These are phyloP conservation scores for Cladorrhinum samala DNA, from an alignment of 495 filamentous ascomycete species.

Conservation along the genomic window DNA sequence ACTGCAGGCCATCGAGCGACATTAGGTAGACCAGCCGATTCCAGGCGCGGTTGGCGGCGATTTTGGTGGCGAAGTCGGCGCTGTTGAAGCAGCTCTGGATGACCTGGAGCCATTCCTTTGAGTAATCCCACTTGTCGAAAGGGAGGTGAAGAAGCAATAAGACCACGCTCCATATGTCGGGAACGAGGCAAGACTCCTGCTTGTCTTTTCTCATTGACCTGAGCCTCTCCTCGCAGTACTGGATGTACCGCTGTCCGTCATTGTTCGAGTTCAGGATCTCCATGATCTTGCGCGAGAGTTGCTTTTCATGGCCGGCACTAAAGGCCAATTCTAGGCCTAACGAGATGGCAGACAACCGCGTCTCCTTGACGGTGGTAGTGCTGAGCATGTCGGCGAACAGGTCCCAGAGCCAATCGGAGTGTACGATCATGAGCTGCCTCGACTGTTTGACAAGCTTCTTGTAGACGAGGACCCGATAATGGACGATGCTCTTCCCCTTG, in stretches of 20 bases:
- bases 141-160: constrained; percentile 66
- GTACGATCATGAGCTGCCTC: constrained; percentile 55
- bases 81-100: constrained; percentile 83
- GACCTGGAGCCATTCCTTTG: constrained; percentile 64
- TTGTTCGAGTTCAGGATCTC: constrained; percentile 56
- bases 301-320: constrained; percentile 56
- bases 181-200: constrained; percentile 60
- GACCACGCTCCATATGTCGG: constrained; percentile 81
- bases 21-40: constrained; percentile 70
- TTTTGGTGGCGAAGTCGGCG: constrained; percentile 61
- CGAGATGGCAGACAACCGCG: constrained; percentile 63
- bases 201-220: constrained; percentile 60
- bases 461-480: constrained; percentile 70
- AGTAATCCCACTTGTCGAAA: constrained; percentile 66
- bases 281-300: constrained; percentile 56
- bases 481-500: constrained; percentile 69
- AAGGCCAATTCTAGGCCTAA: constrained; percentile 63
- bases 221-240: constrained; percentile 61
- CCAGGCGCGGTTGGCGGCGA: constrained; percentile 77
- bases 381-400: constrained; percentile 77
- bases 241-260: constrained; percentile 53
- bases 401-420: constrained; percentile 70
- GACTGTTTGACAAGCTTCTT: constrained; percentile 63
- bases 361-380: constrained; percentile 56
- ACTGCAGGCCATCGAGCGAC: constrained; percentile 54